Base-by-base conservation (phyloP, 768 basidiomycete genomes). In the Boletus rubroflammeus region DNA sequence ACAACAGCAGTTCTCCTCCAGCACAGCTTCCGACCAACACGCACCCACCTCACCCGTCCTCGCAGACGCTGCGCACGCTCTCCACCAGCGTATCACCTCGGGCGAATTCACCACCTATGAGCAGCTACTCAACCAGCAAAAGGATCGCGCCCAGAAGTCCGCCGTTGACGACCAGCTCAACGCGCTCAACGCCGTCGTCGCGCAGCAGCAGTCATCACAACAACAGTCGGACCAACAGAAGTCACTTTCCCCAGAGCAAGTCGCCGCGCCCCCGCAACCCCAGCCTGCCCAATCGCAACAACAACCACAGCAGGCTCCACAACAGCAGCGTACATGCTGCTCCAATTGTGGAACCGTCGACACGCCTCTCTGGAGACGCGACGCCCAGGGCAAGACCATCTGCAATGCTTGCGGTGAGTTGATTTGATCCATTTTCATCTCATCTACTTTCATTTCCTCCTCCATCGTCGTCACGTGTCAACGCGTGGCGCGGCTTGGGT, bases 401-500 rank as follows among this genome's bases (percentile, higher is more conserved):
- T 94, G 92, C 76, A 93, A 93, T 71, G 88, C 89, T 48, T 93
- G 92, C 72, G 92, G 91, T 93, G 69, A 81, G 90, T 81, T 36
- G 53, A 59, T 67, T 59, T 58, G 32, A 58, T 63, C 64, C 54
- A 15, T 60, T 64, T 67, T 65, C 64, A 65, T 67, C 65, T 63
- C 65, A 70, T 72, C 67, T 65, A 8, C 66, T 68, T 63, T 64
- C 64, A 65, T 66, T 65, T 62, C 71, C 64, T 59, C 57, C 60
- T 64, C 58, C 60, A 64, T 63, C 57, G 43, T 39, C 58, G 58
- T 74, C 77, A 75, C 77, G 76, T 78, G 77, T 73, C 57, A 47
- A 47, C 53, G 48, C 64, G 44, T 72, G 67, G 55, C 54, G 62
- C 58, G 42, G 44, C 35, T 55, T 72, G 72, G 69, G 68, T 64